A percentile compares a stretch with the other conserved stretches of the same genome.
Evolutionary conservation across 202 grass and related monocot species (phyloP).

Genomic region (Cymbopogon flexuosus): DNA sequence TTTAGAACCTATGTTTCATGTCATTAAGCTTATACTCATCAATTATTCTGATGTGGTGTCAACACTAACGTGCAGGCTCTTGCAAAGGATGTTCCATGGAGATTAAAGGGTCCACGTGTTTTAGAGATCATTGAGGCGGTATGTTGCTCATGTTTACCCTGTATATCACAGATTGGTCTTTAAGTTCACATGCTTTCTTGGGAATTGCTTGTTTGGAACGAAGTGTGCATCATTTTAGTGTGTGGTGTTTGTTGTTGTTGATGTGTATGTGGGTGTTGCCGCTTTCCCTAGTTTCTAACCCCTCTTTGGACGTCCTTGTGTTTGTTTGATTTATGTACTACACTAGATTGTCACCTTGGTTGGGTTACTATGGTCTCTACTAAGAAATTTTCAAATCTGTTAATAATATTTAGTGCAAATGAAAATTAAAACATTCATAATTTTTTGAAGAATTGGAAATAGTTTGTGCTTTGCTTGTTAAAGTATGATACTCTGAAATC

Average conservation of each 20-base stretch:
- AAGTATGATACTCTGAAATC: neutral
- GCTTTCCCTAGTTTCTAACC: neutral
- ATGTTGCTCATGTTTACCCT: slow-evolving; percentile 36
- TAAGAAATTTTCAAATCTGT: neutral
- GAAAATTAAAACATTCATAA: neutral
- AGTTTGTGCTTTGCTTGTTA: neutral
- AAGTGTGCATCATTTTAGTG: neutral
- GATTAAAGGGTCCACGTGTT: slow-evolving; percentile 74
- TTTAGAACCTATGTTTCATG: neutral
- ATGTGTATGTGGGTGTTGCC: neutral
- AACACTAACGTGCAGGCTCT: slow-evolving; percentile 63
- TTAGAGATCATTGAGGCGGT: slow-evolving; percentile 87
- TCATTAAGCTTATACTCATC: neutral
- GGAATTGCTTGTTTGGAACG: neutral
- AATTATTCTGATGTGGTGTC: slow-evolving; percentile 23
- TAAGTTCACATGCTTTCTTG: slow-evolving; percentile 3
- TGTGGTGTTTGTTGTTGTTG: neutral
- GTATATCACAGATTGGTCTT: neutral
- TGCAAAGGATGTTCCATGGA: slow-evolving; percentile 93
- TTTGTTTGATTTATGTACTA: neutral
- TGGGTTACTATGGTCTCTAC: neutral
- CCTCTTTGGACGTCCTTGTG: neutral
- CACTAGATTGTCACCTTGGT: neutral
- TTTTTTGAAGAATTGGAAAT: neutral
- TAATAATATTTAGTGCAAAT: neutral